Percentiles rank a stretch among this genome's conserved stretches.
These are phyloP conservation scores for Rhododendron ovatum DNA, from an alignment of 148 eudicot species.

Conservation along the genomic window DNA sequence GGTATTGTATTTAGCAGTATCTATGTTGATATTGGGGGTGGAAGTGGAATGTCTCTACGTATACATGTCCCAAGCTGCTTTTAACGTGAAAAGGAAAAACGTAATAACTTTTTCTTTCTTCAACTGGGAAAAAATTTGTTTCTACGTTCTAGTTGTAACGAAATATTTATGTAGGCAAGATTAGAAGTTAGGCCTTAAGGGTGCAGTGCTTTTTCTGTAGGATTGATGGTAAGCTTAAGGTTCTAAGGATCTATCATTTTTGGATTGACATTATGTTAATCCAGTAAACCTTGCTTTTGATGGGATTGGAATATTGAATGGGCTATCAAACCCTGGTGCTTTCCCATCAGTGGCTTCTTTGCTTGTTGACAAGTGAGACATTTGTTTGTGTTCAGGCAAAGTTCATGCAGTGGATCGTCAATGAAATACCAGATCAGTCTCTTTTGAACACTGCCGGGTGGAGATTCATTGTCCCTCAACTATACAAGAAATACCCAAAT, in stretches of 20 bases:
- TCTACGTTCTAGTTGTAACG: background rate
- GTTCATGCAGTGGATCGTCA: slow-evolving; percentile 67
- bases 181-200: background rate
- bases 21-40: background rate
- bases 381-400: slow-evolving; percentile 37
- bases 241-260: background rate
- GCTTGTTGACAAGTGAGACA: background rate
- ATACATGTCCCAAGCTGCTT: background rate
- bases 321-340: too few relatives aligned
- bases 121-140: background rate
- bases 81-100: background rate
- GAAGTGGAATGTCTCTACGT: background rate
- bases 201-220: background rate
- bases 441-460: slow-evolving; percentile 77
- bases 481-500: slow-evolving; percentile 71
- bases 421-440: slow-evolving; percentile 63
- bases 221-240: background rate
- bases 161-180: background rate
- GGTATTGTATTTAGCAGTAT: background rate
- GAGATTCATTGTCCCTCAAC: slow-evolving; percentile 75
- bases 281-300: background rate
- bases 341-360: too few relatives aligned
- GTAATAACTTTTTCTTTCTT: background rate
- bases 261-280: background rate
- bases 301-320: background rate